Base-by-base conservation (phyloP, 805 yeast species). In the Starmerella apis region DNA sequence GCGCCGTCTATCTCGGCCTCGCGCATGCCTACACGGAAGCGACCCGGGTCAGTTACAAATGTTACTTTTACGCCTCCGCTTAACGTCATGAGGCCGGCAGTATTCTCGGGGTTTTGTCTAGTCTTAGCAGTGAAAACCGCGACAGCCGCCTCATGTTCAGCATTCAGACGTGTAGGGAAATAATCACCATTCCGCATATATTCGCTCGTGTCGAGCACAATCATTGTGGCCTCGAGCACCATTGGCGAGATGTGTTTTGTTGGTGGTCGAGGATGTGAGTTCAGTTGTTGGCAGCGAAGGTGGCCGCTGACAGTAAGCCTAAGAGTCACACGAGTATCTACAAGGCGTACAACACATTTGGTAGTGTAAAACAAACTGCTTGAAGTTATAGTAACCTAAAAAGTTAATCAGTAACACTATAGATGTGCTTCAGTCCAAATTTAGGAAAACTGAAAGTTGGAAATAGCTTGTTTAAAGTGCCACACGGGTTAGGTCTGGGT, bases 191-290 rank as follows among this genome's bases (percentile, higher is more conserved):
- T 92, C 62, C 98, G 76, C 78, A 88, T 84, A 67, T 75, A 90
- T 70, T 92, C 98, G 47, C 96, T 86, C 73, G 87, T 90, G 72
- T 92, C 99, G 63, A 92, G 69, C 72, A 87, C 86, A 55, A 92
- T 77, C 83, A 92, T 88, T 14, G 96, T 84, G 56, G 97, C 97
- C 70, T 92, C 98, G 61, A 88, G 76, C 56, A 83, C 96, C 96
- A 87, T 87, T 48, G 63, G 73, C 54, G 43, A 18, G 7, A 13
- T 20, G 18, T 10, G 27, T 33, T 6, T 16, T 6, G 22, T 6
- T 33, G 27, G 41, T 35, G 39, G 24, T 18, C 6, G 5, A 27
- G 30, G 30, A 27, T n/a, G 13, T n/a, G 10, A 27, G 20, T 10
- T 16, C 27, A 6, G 27, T 37, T 19, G 27, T 37, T 18, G 22